A percentile compares a stretch with the other conserved stretches of the same genome.
phyloP scores from a whole-genome alignment of 2,329 filamentous ascomycete species.

The Akanthomyces lecanii region DNA sequence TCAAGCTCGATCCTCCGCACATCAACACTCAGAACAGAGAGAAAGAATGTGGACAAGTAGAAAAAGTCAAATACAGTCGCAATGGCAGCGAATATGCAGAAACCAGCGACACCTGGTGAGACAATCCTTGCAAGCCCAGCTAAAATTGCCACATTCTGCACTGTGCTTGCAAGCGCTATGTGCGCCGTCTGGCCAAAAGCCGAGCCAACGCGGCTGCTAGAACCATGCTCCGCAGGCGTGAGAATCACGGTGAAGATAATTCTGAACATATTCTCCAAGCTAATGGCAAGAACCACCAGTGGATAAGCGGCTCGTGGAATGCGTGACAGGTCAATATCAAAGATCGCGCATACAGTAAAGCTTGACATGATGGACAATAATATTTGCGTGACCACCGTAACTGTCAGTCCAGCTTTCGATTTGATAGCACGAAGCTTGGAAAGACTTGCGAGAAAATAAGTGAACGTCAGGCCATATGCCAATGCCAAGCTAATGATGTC shows the following conservation, averaged over 20 bases:
- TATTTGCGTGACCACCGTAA: constrained; percentile 67
- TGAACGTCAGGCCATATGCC: constrained; percentile 59
- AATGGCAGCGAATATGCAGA: constrained; percentile 71
- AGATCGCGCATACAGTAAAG: constrained; percentile 72
- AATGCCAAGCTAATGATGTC: constrained; percentile 61
- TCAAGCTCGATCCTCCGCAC: constrained; percentile 71
- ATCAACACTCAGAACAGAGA: constrained; percentile 74
- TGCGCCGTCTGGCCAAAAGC: constrained; percentile 71
- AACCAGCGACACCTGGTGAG: constrained; percentile 66
- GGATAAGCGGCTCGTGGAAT: constrained; percentile 73
- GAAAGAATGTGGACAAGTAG: constrained; percentile 74
- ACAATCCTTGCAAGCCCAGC: constrained; percentile 62
- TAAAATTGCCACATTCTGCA: constrained; percentile 65
- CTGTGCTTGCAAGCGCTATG: constrained; percentile 61
- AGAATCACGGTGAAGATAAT: constrained; percentile 73
- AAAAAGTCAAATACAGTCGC: constrained; percentile 74
- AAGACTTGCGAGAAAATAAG: constrained; percentile 64
- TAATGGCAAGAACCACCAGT: constrained; percentile 70
- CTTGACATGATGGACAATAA: constrained; percentile 70
- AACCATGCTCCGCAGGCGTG: constrained; percentile 64
- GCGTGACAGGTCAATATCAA: constrained; percentile 69
- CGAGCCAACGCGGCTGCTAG: constrained; percentile 65
- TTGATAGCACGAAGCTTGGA: constrained; percentile 70
- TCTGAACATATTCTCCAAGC: constrained; percentile 73
- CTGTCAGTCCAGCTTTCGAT: constrained; percentile 66